Conservation (phyloP, 805 yeast genomes). For the Ogataea kodamae region DNA sequence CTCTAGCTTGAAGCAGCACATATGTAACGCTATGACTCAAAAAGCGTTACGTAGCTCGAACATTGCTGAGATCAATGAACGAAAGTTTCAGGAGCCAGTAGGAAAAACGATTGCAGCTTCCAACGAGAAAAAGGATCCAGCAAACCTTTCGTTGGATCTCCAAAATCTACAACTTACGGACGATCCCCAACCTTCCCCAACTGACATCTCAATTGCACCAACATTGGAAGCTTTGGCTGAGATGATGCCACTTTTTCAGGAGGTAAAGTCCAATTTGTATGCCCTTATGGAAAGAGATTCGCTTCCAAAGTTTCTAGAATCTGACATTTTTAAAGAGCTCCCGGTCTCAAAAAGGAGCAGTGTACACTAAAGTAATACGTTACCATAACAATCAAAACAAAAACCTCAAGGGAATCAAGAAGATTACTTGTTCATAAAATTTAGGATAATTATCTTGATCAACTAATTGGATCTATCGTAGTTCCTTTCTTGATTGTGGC, state of each 20-base stretch:
- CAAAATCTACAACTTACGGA: conserved; percentile 7
- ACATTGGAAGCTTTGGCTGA: conserved; percentile 36
- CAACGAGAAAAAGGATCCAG: conserved; percentile 2
- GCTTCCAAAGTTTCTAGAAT: conserved; percentile 59
- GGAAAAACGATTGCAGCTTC: neutral
- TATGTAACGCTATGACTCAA: conserved; percentile 17
- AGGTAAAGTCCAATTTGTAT: conserved; percentile 47
- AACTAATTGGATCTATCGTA: conserved; percentile 72
- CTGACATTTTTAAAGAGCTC: conserved; percentile 37
- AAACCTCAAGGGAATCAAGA: too few species aligned
- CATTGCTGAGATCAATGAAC: neutral
- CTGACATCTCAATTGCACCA: conserved; percentile 31
- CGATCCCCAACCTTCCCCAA: conserved; percentile 29
- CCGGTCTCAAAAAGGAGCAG: conserved; percentile 11
- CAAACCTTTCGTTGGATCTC: conserved; percentile 9
- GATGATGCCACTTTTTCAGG: conserved; percentile 43
- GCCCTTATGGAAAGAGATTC: conserved; percentile 71
- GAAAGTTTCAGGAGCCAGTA: neutral
- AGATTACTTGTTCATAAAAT: too few species aligned
- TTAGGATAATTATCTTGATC: conserved; percentile 11
- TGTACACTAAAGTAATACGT: conserved; percentile 3
- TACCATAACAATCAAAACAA: too few species aligned
- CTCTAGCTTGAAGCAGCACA: conserved; percentile 23
- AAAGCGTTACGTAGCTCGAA: conserved; percentile 7
- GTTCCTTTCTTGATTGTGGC: conserved; percentile 96